Evolutionary conservation across 192 early-diverging fungal species (phyloP), one percentile per base, ranked within the genome.

Genomic region (Lunasporangiospora selenospora): DNA sequence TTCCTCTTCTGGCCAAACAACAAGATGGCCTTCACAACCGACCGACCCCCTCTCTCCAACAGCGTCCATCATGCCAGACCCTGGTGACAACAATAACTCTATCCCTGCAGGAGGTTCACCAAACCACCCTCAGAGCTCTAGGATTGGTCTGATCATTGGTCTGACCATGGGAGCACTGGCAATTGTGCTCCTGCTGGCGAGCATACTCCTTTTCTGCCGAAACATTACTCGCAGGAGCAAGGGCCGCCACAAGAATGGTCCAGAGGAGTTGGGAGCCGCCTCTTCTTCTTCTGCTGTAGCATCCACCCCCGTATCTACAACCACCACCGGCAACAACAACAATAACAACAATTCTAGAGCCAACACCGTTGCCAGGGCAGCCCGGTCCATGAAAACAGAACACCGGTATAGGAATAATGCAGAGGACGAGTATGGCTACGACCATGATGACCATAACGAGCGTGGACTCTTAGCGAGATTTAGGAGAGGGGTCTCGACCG

Each of bases 81-180:
- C n/a, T n/a, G n/a, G n/a, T n/a, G n/a, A n/a, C n/a, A n/a, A n/a
- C n/a, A n/a, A n/a, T n/a, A n/a, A n/a, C n/a, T n/a, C n/a, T n/a
- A n/a, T n/a, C n/a, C n/a, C n/a, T n/a, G n/a, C n/a, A n/a, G n/a
- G n/a, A n/a, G n/a, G n/a, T n/a, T n/a, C n/a, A n/a, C n/a, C n/a
- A n/a, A n/a, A n/a, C n/a, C n/a, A n/a, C n/a, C n/a, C n/a, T n/a
- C n/a, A n/a, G n/a, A n/a, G n/a, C n/a, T 41, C 39, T 6, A 58
- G 45, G 0, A 34, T n/a, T 16, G 50, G 39, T 23, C 36, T 62
- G 41, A 53, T 53, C 19, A 33, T 62, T 9, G 60, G 60, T 13
- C 30, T 62, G 24, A 19, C 41, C 1, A 23, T 53, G 4, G n/a
- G n/a, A n/a, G 36, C 36, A 16, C 9, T 45, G 5, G 40, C 18